Base-by-base conservation (phyloP, 163 green algal genomes). In the Scenedesmus sp. region DNA sequence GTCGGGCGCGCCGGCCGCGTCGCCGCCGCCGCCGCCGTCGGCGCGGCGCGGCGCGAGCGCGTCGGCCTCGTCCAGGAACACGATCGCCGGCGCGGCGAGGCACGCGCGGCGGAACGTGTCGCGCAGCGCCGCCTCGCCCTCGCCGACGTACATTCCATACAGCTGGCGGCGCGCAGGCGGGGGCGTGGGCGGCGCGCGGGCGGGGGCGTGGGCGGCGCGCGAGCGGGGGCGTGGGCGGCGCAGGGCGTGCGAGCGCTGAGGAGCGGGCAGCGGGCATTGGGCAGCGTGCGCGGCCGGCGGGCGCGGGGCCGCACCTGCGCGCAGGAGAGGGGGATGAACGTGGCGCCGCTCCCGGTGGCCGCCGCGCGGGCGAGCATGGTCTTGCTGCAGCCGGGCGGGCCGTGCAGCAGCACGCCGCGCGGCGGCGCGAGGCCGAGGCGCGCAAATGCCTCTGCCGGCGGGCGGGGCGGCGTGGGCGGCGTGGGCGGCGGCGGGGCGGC, bases 41-140 rank as follows among this genome's bases (percentile, higher is more conserved):
- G 34, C 50, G 22, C 53, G 6, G 56, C 14, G 66, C 69, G 80
- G 80, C 45, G 89, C 95, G 24, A 98, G 56, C 0, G 91, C 87
- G 28, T 98, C 95, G 2, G 96, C 66, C 84, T 98, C 95, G 77
- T 98, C 95, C 15, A 99, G 77, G 62, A 99, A 95, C 14, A 99
- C 58, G 71, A 98, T 95, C 75, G 87, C 83, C 10, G 95, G 95
- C 17, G 91, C 85, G 6, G 91, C 87, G 58, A 90, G 73, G 42
- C 93, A 84, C 1, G 92, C 92, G 1, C 86, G 73, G 17, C 58
- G 66, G 78, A 96, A 96, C 1, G 80, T 75, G 54, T 89, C 89
- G 14, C 90, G 79, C 73, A 97, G 85, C 34, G 87, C 54, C 2
- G 76, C 84, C 87, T 97, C 93, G 1, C 93, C 92, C 86, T 97